Evolutionary conservation across 1,139 yeast genomes (phyloP).

Genomic region (Geotrichum restrictum): DNA sequence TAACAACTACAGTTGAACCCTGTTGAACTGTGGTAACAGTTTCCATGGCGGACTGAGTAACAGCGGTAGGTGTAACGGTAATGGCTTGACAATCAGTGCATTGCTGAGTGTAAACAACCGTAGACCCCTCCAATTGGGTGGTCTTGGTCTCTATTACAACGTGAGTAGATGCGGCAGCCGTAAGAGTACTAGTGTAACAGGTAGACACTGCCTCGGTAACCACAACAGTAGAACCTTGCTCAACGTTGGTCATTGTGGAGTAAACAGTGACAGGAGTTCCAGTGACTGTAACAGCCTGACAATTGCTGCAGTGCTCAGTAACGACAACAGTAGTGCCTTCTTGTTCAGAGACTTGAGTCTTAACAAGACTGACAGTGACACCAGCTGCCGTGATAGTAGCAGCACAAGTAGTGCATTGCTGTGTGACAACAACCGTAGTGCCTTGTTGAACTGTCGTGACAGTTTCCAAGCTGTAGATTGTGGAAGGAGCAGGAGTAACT

Average conservation of each 20-base stretch:
- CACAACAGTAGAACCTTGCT: constrained; percentile 8
- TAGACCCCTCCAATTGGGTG: background rate
- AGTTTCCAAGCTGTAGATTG: constrained; percentile 6
- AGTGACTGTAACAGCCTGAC: constrained; percentile 15
- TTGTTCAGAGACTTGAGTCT: constrained; percentile 10
- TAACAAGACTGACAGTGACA: constrained; percentile 12
- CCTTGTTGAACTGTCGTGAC: constrained; percentile 11
- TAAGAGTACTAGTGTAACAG: constrained; percentile 11
- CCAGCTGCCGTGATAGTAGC: constrained; percentile 10
- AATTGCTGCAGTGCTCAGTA: constrained; percentile 13
- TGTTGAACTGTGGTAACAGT: constrained; percentile 1
- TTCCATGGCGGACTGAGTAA: background rate
- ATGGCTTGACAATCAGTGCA: constrained; percentile 8
- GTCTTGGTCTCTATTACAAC: constrained; percentile 7
- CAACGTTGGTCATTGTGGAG: constrained; percentile 10
- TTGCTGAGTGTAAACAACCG: background rate
- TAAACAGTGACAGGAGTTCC: constrained; percentile 15
- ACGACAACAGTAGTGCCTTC: constrained; percentile 13
- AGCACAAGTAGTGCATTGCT: constrained; percentile 10
- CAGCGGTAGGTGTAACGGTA: constrained; percentile 5
- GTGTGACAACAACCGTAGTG: constrained; percentile 10
- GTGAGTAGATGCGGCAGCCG: background rate
- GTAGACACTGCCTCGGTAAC: constrained; percentile 13
- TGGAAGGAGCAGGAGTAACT: constrained; percentile 7
- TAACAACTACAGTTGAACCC: constrained; percentile 6